phyloP scores from a whole-genome alignment of 2,329 filamentous ascomycete species.

The Hypoxylon rubiginosum region DNA sequence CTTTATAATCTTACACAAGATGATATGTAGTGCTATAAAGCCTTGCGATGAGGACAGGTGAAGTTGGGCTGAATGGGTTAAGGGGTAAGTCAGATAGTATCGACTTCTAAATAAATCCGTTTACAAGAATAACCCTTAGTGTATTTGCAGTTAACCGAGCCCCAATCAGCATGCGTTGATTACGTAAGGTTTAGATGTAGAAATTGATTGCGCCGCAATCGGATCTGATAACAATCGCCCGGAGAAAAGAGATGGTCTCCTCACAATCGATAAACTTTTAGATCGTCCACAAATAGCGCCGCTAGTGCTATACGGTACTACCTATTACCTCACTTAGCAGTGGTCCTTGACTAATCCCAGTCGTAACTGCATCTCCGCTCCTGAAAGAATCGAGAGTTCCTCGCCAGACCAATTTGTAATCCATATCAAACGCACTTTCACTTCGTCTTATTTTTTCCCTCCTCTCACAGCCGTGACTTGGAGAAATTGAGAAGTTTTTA shows the following conservation, averaged over 20 bases:
- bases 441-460: background rate
- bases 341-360: conserved; percentile 43
- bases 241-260: conserved; percentile 40
- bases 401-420: conserved; percentile 38
- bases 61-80: background rate
- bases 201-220: conserved; percentile 41
- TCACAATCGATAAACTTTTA: conserved; percentile 33
- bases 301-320: background rate
- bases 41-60: too few relatives aligned
- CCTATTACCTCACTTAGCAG: conserved; percentile 11
- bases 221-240: conserved; percentile 46
- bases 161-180: background rate
- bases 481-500: background rate
- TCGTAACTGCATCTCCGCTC: conserved; percentile 29
- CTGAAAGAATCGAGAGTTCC: background rate
- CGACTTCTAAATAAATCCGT: background rate
- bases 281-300: background rate
- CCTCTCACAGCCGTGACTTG: background rate
- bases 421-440: conserved; percentile 8
- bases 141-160: background rate
- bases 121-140: background rate
- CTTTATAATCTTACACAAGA: too few relatives aligned
- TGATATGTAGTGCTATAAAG: too few relatives aligned
- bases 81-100: background rate
- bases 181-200: background rate